A percentile compares a stretch with the other conserved stretches of the same genome.
phyloP scores from a whole-genome alignment of 768 basidiomycete genomes.

The Lentinula lateritia region DNA sequence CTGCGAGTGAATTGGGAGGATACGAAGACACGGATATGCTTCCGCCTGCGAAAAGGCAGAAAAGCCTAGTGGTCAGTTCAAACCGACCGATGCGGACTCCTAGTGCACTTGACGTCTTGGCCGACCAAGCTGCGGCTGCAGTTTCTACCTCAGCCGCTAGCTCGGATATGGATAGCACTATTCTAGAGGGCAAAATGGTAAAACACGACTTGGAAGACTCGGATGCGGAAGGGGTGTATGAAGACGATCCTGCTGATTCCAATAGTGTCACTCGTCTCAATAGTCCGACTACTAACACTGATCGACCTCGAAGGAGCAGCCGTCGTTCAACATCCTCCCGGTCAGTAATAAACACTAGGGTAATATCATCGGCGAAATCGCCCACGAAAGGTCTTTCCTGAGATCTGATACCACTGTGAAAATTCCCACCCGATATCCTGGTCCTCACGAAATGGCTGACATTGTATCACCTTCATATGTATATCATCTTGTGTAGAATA shows the following conservation, averaged over 20 bases:
- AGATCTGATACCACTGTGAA: neutral
- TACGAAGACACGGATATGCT: neutral
- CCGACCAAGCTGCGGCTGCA: slow-evolving; percentile 64
- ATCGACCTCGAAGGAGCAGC: neutral
- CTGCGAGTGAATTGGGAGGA: neutral
- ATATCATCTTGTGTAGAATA: too few relatives aligned
- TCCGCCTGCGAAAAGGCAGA: neutral
- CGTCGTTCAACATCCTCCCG: neutral
- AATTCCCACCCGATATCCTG: neutral
- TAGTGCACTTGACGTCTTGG: slow-evolving; percentile 67
- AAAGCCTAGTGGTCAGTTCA: neutral
- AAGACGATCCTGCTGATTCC: neutral
- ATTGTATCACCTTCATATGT: neutral
- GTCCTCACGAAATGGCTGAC: neutral
- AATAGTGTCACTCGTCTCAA: neutral
- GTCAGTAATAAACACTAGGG: neutral
- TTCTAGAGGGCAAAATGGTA: slow-evolving; percentile 16
- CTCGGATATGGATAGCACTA: slow-evolving; percentile 11
- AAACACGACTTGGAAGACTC: slow-evolving; percentile 6
- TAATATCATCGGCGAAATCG: neutral
- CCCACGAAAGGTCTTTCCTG: neutral
- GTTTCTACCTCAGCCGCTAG: slow-evolving; percentile 26
- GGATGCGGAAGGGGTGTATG: slow-evolving; percentile 8
- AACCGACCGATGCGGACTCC: slow-evolving; percentile 22
- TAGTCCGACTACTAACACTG: neutral